Evolutionary conservation across 202 grass and related monocot species (phyloP).

Genomic region (Schoenoplectus tabernaemontani): DNA sequence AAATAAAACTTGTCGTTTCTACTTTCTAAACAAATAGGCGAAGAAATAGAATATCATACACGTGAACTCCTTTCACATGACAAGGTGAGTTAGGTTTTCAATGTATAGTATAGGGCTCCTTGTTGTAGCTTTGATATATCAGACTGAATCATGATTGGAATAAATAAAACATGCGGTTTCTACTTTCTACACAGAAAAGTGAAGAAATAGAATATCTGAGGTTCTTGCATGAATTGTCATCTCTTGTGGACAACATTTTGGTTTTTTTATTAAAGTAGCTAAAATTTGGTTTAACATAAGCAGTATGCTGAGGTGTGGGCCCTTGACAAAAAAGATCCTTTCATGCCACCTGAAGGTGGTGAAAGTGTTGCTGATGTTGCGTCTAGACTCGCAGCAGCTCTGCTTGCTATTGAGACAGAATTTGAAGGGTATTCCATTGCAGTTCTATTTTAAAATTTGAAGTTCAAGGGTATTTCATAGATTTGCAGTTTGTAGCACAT

Average conservation of each 20-base stretch:
- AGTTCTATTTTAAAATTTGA: neutral
- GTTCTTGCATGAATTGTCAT: no score
- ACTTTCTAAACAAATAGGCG: no score
- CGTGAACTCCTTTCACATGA: slow-evolving; percentile 76
- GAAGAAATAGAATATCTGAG: no score
- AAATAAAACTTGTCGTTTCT: no score
- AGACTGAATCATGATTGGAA: neutral
- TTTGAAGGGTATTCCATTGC: slow-evolving; percentile 45
- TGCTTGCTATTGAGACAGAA: slow-evolving; percentile 38
- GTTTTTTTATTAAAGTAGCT: neutral
- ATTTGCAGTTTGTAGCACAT: neutral
- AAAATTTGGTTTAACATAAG: slow-evolving; percentile 3
- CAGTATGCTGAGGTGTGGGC: slow-evolving; percentile 89
- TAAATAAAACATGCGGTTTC: no score
- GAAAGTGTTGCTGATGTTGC: slow-evolving; percentile 80
- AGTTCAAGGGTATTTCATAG: slow-evolving; percentile 38
- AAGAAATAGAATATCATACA: no score
- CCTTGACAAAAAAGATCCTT: slow-evolving; percentile 64
- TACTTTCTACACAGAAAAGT: no score
- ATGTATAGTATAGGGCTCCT: neutral
- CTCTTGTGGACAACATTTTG: neutral
- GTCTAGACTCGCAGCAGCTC: slow-evolving; percentile 39
- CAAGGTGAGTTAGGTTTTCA: slow-evolving; percentile 36
- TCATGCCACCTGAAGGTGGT: slow-evolving; percentile 51
- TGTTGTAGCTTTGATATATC: neutral